A percentile compares a stretch with the other conserved stretches of the same genome.
Evolutionary conservation across 164 flowering plant genomes (phyloP).

Genomic region (Litsea cubeba): DNA sequence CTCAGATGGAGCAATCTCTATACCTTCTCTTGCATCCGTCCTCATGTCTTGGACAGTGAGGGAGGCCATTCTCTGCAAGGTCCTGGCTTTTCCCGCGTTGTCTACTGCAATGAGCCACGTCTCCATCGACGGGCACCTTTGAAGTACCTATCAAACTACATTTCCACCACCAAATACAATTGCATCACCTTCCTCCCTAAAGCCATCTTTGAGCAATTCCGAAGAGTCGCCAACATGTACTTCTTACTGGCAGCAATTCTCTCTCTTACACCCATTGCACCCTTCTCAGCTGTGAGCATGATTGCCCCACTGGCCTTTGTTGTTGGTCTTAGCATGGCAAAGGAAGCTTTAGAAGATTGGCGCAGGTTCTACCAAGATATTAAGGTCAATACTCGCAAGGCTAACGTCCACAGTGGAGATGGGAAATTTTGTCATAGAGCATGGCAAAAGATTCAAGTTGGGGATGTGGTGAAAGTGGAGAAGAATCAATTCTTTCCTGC

Average conservation of each 20-base stretch:
- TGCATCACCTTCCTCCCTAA: constrained; percentile 70
- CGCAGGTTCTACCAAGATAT: constrained; percentile 53
- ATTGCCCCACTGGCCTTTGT: constrained; percentile 85
- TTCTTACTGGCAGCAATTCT: constrained; percentile 74
- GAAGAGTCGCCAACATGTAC: constrained; percentile 90
- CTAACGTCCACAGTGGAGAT: constrained; percentile 47
- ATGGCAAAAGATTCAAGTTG: constrained; percentile 68
- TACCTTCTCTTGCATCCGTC: constrained; percentile 39
- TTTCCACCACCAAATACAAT: constrained; percentile 90
- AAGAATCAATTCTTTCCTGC: constrained; percentile 84
- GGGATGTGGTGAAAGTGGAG: constrained; percentile 68
- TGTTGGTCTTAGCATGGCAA: constrained; percentile 90
- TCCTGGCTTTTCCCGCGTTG: constrained; percentile 70
- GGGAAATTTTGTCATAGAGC: constrained; percentile 40
- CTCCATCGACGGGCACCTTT: constrained; percentile 49
- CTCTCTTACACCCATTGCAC: constrained; percentile 64
- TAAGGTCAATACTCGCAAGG: constrained; percentile 64
- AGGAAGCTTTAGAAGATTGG: constrained; percentile 95
- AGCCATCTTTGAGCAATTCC: constrained; percentile 87
- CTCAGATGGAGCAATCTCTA: constrained; percentile 40
- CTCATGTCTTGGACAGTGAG: constrained; percentile 22
- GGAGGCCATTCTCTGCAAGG: constrained; percentile 49
- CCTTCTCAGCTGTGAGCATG: constrained; percentile 78
- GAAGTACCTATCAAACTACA: constrained; percentile 57
- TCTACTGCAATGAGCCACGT: constrained; percentile 68